phyloP scores from a whole-genome alignment of 306 rosid genomes.

The Cyamopsis tetragonoloba region DNA sequence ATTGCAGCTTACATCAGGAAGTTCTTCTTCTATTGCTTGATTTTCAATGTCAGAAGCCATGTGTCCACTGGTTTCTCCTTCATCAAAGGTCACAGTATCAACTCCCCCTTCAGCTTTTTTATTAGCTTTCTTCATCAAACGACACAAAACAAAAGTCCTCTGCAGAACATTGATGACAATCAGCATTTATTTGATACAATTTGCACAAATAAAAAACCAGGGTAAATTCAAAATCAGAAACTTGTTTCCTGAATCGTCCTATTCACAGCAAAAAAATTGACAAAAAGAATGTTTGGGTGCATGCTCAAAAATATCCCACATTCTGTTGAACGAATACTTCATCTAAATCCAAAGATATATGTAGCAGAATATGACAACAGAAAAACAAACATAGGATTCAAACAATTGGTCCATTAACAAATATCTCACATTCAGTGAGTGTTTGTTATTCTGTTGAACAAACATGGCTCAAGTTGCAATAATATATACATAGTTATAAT shows the following conservation, averaged over 20 bases:
- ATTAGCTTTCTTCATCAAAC: conserved; percentile 35
- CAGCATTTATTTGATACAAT: background rate
- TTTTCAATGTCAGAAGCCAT: conserved; percentile 18
- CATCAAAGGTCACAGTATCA: conserved; percentile 7
- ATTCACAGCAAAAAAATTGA: background rate
- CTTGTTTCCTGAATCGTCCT: background rate
- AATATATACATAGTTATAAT: no score
- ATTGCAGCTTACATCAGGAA: conserved; percentile 40
- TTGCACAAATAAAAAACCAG: background rate
- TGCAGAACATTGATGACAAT: conserved; percentile 21
- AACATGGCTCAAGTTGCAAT: no score
- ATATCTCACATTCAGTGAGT: no score
- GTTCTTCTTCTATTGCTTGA: background rate
- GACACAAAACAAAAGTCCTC: conserved; percentile 49
- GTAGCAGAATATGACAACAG: background rate
- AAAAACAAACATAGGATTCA: background rate
- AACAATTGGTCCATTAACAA: background rate
- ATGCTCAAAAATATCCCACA: background rate
- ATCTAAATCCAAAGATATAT: background rate
- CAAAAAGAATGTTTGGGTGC: background rate
- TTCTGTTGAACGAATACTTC: background rate
- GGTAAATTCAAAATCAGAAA: conserved; percentile 6
- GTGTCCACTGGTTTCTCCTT: conserved; percentile 31
- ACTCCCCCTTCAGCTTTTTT: conserved; percentile 18
- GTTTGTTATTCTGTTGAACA: no score